Evolutionary conservation across 176 grass and related monocot species (phyloP).

Genomic region (Triticum timopheevii): DNA sequence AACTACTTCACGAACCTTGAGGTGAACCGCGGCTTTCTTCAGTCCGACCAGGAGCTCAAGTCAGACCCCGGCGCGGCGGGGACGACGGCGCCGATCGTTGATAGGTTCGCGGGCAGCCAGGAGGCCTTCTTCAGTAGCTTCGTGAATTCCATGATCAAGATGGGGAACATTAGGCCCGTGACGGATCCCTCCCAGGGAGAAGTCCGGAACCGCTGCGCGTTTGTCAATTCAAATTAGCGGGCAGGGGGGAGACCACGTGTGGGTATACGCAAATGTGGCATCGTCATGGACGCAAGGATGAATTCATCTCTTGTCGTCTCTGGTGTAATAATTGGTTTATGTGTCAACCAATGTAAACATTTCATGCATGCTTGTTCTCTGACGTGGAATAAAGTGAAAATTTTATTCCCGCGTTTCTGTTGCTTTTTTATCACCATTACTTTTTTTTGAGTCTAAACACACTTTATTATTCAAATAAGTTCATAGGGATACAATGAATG

Average conservation of each 20-base stretch:
- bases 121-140: constrained; percentile 51
- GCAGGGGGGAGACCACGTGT: neutral
- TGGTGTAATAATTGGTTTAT: neutral
- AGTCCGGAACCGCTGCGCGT: constrained; percentile 42
- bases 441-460: too few species aligned
- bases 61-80: neutral
- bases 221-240: constrained; percentile 3
- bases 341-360: neutral
- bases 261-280: neutral
- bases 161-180: constrained; percentile 52
- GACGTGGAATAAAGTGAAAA: neutral
- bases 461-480: too few species aligned
- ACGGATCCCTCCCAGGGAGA: constrained; percentile 38
- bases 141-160: constrained; percentile 56
- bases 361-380: neutral
- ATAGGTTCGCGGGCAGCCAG: constrained; percentile 49
- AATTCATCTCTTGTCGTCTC: neutral
- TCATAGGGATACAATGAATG: too few species aligned
- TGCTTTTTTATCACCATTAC: neutral
- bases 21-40: constrained; percentile 40
- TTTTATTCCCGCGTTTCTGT: neutral
- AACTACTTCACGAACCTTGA: constrained; percentile 65
- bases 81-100: constrained; percentile 41
- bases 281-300: neutral
- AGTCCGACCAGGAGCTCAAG: constrained; percentile 68